These are phyloP conservation scores for Cercophora sp. DNA, from an alignment of 495 filamentous ascomycete genomes.

Conservation along the genomic window DNA sequence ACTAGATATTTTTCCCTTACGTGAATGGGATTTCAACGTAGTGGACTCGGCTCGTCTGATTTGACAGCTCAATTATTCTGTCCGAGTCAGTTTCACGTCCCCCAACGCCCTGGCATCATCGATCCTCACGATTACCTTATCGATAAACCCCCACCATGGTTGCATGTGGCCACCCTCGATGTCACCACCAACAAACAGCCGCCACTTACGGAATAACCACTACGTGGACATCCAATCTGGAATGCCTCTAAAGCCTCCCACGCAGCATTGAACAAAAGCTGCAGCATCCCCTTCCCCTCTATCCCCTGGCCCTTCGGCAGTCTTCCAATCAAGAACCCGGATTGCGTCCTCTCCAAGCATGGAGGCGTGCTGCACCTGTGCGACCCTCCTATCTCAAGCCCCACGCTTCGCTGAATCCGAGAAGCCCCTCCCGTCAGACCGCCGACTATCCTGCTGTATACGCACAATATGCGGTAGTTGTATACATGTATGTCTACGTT, in stretches of 20 bases:
- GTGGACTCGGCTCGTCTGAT: too few species aligned
- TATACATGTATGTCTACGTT: conserved; percentile 59
- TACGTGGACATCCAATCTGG: too few species aligned
- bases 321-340: not conserved
- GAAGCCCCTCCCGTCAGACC: conserved; percentile 48
- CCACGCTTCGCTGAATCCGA: conserved; percentile 44
- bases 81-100: too few species aligned
- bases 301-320: not conserved
- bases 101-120: not conserved
- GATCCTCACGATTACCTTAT: conserved; percentile 2
- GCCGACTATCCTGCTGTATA: conserved; percentile 58
- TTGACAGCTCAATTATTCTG: too few species aligned
- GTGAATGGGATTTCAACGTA: too few species aligned
- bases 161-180: not conserved
- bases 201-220: not conserved
- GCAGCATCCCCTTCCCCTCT: too few species aligned
- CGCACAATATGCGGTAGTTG: conserved; percentile 66
- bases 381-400: conserved; percentile 50
- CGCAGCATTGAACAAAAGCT: too few species aligned
- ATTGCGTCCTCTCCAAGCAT: conserved; percentile 4
- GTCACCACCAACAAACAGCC: not conserved
- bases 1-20: too few species aligned
- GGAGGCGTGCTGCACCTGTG: conserved; percentile 62
- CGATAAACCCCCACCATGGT: conserved; percentile 5
- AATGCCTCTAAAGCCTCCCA: too few species aligned